phyloP scores from a whole-genome alignment of 768 basidiomycete species.

The Ramaria rubella region DNA sequence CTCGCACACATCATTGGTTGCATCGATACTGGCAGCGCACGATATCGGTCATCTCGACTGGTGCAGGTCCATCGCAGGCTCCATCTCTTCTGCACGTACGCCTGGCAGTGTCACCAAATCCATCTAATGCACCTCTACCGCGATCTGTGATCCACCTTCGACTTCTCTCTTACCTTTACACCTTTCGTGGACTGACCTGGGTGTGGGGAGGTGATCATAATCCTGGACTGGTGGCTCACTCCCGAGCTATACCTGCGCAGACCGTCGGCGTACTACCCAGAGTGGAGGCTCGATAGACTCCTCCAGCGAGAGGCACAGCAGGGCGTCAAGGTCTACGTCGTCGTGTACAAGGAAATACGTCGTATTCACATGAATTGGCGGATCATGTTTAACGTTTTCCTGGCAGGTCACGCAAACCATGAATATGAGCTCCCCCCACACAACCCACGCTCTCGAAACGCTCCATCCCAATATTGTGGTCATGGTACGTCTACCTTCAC shows the following conservation, averaged over 20 bases:
- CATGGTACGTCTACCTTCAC: conserved; percentile 46
- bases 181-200: no score
- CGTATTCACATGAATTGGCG: neutral
- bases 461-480: conserved; percentile 84
- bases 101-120: no score
- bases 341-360: conserved; percentile 89
- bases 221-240: conserved; percentile 83
- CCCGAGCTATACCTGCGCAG: conserved; percentile 93
- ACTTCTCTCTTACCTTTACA: no score
- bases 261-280: conserved; percentile 75
- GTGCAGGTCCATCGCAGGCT: no score
- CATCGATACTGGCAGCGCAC: no score
- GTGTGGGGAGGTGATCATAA: conserved; percentile 22
- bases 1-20: no score
- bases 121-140: no score
- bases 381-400: neutral
- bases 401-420: conserved; percentile 80
- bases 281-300: conserved; percentile 85
- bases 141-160: no score
- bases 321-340: conserved; percentile 86
- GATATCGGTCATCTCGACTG: no score
- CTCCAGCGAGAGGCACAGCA: conserved; percentile 84
- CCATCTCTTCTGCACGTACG: no score
- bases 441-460: conserved; percentile 73
- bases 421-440: conserved; percentile 81